Conservation (phyloP, 2,329 filamentous ascomycete species). For the Truncatella angustata region DNA sequence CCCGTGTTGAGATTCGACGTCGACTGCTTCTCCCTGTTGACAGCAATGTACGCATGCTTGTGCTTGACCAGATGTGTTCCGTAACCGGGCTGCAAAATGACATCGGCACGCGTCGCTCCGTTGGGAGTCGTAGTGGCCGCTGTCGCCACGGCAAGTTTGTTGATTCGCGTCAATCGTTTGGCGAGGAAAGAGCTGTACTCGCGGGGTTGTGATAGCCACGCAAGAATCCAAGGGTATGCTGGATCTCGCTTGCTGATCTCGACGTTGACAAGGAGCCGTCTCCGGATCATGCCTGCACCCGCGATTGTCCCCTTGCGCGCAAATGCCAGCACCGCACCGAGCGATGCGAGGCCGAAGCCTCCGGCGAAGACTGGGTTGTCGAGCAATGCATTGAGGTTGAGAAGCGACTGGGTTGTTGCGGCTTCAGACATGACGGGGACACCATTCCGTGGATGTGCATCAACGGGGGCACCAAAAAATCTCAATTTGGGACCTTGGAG, state of each 20-base stretch:
- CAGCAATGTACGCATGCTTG: slow-evolving; percentile 80
- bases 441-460: slow-evolving; percentile 2
- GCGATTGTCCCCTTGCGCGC: slow-evolving; percentile 74
- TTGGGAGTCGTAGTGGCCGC: slow-evolving; percentile 56
- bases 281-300: slow-evolving; percentile 71
- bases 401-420: slow-evolving; percentile 21
- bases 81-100: slow-evolving; percentile 87
- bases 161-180: slow-evolving; percentile 56
- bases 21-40: slow-evolving; percentile 81
- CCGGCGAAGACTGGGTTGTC: slow-evolving; percentile 64
- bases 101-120: slow-evolving; percentile 73
- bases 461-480: background rate
- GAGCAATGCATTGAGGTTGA: slow-evolving; percentile 58
- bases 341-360: slow-evolving; percentile 86
- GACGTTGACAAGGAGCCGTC: slow-evolving; percentile 87
- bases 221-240: slow-evolving; percentile 89
- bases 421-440: slow-evolving; percentile 27
- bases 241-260: slow-evolving; percentile 94
- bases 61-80: slow-evolving; percentile 87
- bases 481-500: background rate
- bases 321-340: slow-evolving; percentile 79
- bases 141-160: slow-evolving; percentile 58
- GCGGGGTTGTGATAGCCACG: slow-evolving; percentile 88
- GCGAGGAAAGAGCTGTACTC: slow-evolving; percentile 59
- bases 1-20: slow-evolving; percentile 81